phyloP scores from a whole-genome alignment of 306 rosid species.

The Rubus parviflorus region DNA sequence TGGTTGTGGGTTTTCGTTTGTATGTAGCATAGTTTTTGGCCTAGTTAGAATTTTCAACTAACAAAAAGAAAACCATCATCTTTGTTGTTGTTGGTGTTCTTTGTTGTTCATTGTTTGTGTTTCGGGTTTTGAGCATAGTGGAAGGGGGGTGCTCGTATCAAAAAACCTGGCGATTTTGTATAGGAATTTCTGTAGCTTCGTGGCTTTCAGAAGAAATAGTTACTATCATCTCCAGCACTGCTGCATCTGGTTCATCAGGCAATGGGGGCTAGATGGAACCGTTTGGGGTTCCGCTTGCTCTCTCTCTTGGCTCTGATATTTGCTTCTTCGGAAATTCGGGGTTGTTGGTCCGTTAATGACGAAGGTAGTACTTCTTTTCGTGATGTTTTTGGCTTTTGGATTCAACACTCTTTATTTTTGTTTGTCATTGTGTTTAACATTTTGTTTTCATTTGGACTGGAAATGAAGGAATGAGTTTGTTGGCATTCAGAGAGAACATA shows the following conservation, averaged over 20 bases:
- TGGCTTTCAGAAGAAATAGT: slow-evolving; percentile 38
- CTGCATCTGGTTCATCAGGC: slow-evolving; percentile 50
- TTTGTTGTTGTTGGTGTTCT: background rate
- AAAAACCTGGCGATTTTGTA: slow-evolving; percentile 58
- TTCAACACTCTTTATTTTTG: background rate
- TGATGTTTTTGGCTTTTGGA: background rate
- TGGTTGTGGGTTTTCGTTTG: slow-evolving; percentile 34
- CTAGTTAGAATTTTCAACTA: slow-evolving; percentile 42
- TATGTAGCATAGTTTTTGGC: slow-evolving; percentile 38
- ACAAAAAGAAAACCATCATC: background rate
- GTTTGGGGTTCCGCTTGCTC: slow-evolving; percentile 52
- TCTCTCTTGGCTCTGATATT: slow-evolving; percentile 51
- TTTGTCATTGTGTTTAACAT: background rate
- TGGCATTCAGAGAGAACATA: slow-evolving; percentile 56
- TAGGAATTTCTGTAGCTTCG: slow-evolving; percentile 37
- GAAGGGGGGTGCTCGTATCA: slow-evolving; percentile 37
- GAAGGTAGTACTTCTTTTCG: slow-evolving; percentile 54
- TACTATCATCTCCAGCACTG: slow-evolving; percentile 32
- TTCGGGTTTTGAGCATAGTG: slow-evolving; percentile 30
- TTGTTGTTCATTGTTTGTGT: background rate
- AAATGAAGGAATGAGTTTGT: slow-evolving; percentile 60
- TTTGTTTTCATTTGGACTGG: slow-evolving; percentile 22
- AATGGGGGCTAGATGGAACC: slow-evolving; percentile 72
- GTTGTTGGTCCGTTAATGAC: slow-evolving; percentile 60
- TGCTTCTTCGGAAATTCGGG: slow-evolving; percentile 35